These are phyloP conservation scores for Thermomucor indicae-seudaticae DNA, from an alignment of 371 early-diverging fungal genomes.

Conservation along the genomic window DNA sequence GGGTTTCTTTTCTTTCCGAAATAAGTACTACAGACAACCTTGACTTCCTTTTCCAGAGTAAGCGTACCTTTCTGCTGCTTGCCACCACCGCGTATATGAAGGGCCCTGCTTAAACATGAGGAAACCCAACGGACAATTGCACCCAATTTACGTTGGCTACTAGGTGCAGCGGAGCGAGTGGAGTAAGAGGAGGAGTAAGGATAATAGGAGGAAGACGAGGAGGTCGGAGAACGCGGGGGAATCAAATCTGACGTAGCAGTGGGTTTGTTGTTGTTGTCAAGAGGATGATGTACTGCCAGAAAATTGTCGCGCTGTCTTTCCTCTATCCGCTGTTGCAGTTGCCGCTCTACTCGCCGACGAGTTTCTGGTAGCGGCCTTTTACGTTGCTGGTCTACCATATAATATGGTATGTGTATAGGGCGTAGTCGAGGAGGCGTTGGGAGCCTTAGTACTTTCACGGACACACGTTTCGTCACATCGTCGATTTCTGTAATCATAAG, in stretches of 20 bases:
- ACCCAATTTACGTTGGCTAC: not conserved
- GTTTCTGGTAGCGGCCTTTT: slow-evolving; percentile 6
- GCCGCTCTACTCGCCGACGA: slow-evolving; percentile 5
- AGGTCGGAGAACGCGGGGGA: not conserved
- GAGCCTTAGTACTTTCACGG: slow-evolving; percentile 4
- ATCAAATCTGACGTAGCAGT: not conserved
- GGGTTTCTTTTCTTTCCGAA: too few species aligned
- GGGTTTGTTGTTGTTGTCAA: not conserved
- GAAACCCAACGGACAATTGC: not conserved
- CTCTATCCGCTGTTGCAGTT: slow-evolving; percentile 1
- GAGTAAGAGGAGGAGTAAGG: not conserved
- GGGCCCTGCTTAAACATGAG: not conserved
- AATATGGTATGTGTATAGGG: slow-evolving; percentile 1
- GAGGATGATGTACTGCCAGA: not conserved
- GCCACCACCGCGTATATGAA: not conserved
- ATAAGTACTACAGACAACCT: too few species aligned
- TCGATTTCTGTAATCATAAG: slow-evolving; percentile 11
- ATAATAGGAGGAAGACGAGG: not conserved
- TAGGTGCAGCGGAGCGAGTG: not conserved
- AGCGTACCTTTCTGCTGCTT: too few species aligned
- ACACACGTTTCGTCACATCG: slow-evolving; percentile 8
- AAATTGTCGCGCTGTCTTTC: not conserved
- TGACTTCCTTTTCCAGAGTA: too few species aligned
- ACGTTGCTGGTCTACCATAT: not conserved
- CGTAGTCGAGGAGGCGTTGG: slow-evolving; percentile 3